Evolutionary conservation across 2,329 filamentous ascomycete species (phyloP), one percentile per base, ranked within the genome.

Genomic region (Fusarium tricinctum): DNA sequence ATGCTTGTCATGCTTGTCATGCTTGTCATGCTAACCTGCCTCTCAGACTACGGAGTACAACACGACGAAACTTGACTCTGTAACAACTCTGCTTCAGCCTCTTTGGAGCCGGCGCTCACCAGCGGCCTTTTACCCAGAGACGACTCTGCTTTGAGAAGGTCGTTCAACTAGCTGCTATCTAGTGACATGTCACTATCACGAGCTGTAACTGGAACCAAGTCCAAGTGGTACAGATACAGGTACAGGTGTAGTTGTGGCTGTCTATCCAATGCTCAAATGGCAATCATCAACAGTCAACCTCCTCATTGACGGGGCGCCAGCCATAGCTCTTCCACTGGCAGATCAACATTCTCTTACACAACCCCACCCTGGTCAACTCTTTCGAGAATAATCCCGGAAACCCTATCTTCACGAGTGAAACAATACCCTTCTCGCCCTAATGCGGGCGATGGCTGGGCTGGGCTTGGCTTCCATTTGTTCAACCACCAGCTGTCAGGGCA

Each of bases 61-160:
- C 71, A 60, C 65, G 56, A 66, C 81, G 82, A 84, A 84, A 84
- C 82, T 74, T 68, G 68, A 73, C 75, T 74, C 57, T 81, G 82
- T 84, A 80, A 77, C 82, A 84, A 78, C 72, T 78, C 71, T 83
- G 82, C 82, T 78, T 83, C 82, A 83, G 77, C 72, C 63, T 61
- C 53, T 54, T 54, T 42, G 5, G 46, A 59, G 32, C 62, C 46
- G 47, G 63, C 44, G 35, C 17, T 58, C 23, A 46, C 45, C 33
- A 22, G 19, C 20, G 42, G 32, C 43, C 32, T 42, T n/a, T n/a
- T 19, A 28, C 47, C 47, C 43, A 55, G 51, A 53, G n/a, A 46
- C 47, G 17, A 38, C 35, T 48, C 56, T 39, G 43, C 43, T 45
- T 63, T 30, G 26, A 63, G 50, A 47, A 58, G 39, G 35, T 38